Base-by-base conservation (phyloP, 805 yeast species). In the Wickerhamomyces tratensis region DNA sequence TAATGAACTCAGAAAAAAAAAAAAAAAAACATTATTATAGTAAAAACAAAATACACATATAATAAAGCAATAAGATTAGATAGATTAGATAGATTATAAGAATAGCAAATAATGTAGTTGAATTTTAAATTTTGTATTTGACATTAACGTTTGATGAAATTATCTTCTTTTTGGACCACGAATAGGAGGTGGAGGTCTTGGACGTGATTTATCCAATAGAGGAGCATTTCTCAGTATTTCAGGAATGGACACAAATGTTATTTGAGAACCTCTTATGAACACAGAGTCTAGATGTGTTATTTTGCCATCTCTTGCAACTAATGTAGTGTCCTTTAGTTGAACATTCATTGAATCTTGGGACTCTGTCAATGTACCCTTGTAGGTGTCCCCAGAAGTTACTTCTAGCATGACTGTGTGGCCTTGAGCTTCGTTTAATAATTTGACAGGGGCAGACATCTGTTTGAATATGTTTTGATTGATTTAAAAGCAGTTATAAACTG, bases 271-370 rank as follows among this genome's bases (percentile, higher is more conserved):
- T 53, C 98, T 76, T 5, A 91, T 78, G 59, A 86, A 89, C 5
- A 88, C 94, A 52, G 83, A 86, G 48, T 84, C 87, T 71, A 86
- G 72, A 50, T 82, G 83, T 2, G 82, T 69, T 4, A 84, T 82
- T 39, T 71, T 69, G 5, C 96, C 96, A 41, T 86, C 83, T 37
- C 79, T 66, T 27, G 79, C 76, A 0, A 96, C 89, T 39, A 84
- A 79, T 1, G 83, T 76, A 36, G 84, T 94, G 57, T 91, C 95
- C 48, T 76, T 68, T 40, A 91, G 62, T 46, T 89, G 94, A 26
- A 91, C 77, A 58, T 91, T 91, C 98, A 91, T 93, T 61, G 83
- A 89, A 54, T 91, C 98, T 63, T 91, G 96, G 5, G 53, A 81
- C 55, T 84, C 96, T 5, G 82, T 59, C 38, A 91, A 71, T 57